Evolutionary conservation across 192 early-diverging fungal genomes (phyloP), one percentile per base, ranked within the genome.

Genomic region (Gryganskiella cystojenkinii): DNA sequence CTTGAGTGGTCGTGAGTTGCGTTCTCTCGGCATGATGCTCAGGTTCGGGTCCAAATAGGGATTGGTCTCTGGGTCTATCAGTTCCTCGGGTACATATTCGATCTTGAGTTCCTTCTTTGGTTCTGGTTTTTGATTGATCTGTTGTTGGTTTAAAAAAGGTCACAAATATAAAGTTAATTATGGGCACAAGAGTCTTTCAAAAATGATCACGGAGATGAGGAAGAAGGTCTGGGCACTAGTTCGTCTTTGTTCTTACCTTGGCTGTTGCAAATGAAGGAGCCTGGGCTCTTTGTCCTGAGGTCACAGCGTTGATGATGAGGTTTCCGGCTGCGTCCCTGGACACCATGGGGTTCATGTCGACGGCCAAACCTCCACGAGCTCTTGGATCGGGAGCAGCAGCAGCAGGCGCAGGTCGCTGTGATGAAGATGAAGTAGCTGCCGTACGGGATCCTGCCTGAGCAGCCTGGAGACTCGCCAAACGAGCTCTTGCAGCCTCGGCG

Each of bases 1-100:
- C 61, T 89, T 87, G 33, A 99, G 87, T 52, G 54, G 60, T 63
- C 84, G 87, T 62, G 52, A 81, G 44, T 45, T 82, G 72, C 62
- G 90, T 80, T 53, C 66, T 71, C 61, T 68, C 34, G 59, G 82
- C 50, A 19, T 81, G 34, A 71, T 75, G 56, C 27, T 67, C 60
- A 95, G 70, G 6, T 84, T 82, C 4, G 94, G 87, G 71, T 97
- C 94, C 80, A 84, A 94, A 71, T 98, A 98, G 15, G 96, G 95
- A 57, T 97, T 96, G 76, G 96, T 94, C 7, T 83, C 75, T 0
- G 92, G 85, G 63, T 95, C 92, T 9, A 71, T 66, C 13, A 88
- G 85, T 34, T 84, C 88, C 57, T 71, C 80, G 63, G 74, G 70
- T 60, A 72, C 64, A 45, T 68, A 84, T 62, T 57, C 88, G 63